Conservation (phyloP, 2,329 filamentous ascomycete genomes). For the Hymenoscyphus fructigenus region DNA sequence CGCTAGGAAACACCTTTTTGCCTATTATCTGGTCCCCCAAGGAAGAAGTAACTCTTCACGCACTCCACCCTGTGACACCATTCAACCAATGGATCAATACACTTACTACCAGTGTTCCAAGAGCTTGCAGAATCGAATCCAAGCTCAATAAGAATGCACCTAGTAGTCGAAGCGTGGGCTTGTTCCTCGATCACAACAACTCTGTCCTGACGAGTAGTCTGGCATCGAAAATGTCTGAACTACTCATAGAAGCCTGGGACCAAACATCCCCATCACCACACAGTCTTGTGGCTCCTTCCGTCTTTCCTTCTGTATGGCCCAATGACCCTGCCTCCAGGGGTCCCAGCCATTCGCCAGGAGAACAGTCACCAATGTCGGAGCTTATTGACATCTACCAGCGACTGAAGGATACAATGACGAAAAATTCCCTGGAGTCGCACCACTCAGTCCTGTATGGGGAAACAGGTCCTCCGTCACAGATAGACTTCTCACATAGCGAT, state of each 20-base stretch:
- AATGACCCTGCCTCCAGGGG: slow-evolving; percentile 41
- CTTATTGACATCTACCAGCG: slow-evolving; percentile 61
- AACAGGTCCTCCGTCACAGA: slow-evolving; percentile 24
- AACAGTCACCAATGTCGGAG: slow-evolving; percentile 47
- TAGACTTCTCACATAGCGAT: slow-evolving; percentile 55
- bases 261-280: slow-evolving; percentile 24
- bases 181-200: slow-evolving; percentile 33
- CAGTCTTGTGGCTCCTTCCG: slow-evolving; percentile 16
- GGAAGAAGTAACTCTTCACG: slow-evolving; percentile 77
- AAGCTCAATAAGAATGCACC: slow-evolving; percentile 11
- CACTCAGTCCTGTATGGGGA: slow-evolving; percentile 27
- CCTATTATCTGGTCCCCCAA: slow-evolving; percentile 95
- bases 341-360: slow-evolving; percentile 40
- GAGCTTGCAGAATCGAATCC: slow-evolving; percentile 19
- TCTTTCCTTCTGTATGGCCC: slow-evolving; percentile 27
- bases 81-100: slow-evolving; percentile 52
- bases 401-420: slow-evolving; percentile 56
- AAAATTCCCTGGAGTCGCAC: slow-evolving; percentile 51
- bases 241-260: slow-evolving; percentile 34
- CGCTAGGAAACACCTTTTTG: slow-evolving; percentile 89
- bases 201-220: slow-evolving; percentile 25
- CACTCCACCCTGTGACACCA: slow-evolving; percentile 49
- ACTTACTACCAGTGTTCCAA: slow-evolving; percentile 12
- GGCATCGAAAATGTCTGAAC: slow-evolving; percentile 30
- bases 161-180: slow-evolving; percentile 21